Evolutionary conservation across 73 alveolate genomes (phyloP).

Genomic region (Tetrahymena elliotti): DNA sequence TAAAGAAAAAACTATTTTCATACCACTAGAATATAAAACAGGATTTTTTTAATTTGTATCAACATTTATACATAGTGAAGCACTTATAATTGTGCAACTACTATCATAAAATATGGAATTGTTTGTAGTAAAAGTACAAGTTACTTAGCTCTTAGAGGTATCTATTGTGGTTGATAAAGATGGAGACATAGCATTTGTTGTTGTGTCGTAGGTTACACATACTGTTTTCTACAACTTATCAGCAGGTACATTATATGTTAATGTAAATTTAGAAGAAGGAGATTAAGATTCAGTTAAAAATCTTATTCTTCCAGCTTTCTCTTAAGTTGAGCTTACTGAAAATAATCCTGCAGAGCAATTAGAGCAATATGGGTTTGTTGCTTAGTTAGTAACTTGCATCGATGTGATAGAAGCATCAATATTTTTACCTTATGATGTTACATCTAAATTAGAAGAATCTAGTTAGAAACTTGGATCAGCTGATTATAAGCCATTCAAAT

Average conservation of each 20-base stretch:
- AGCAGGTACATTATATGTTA: background rate
- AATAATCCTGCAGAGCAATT: background rate
- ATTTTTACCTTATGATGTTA: background rate
- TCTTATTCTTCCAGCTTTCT: background rate
- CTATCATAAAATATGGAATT: background rate
- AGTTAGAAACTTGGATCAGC: background rate
- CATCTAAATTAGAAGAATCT: background rate
- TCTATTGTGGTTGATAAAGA: background rate
- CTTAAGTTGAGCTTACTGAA: background rate
- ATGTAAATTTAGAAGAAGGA: background rate
- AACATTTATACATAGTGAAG: background rate
- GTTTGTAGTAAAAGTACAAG: background rate
- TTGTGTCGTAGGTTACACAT: background rate
- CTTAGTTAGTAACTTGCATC: background rate
- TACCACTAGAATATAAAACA: background rate
- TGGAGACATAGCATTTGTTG: background rate
- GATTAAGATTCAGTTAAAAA: background rate
- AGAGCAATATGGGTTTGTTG: background rate
- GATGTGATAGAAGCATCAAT: background rate
- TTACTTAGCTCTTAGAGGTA: background rate
- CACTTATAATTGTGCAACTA: background rate
- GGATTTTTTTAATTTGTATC: background rate
- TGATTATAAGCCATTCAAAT: background rate
- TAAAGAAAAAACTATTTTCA: background rate
- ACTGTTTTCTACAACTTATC: background rate